Percentiles rank a stretch among this genome's conserved stretches.
These are phyloP conservation scores for Solanum medicagineum DNA, from an alignment of 257 asterid genomes.

Conservation along the genomic window DNA sequence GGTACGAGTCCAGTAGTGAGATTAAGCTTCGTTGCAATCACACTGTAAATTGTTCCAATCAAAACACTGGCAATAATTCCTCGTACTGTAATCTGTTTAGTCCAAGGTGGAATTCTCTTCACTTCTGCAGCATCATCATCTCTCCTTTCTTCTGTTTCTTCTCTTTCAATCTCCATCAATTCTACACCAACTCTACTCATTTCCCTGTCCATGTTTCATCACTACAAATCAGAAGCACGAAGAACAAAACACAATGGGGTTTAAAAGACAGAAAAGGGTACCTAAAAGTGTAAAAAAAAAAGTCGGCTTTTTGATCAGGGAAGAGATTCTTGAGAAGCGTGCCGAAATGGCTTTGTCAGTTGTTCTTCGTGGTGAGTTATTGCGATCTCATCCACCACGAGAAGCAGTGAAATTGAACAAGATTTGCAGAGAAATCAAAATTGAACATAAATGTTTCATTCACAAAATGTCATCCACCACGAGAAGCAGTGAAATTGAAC, in stretches of 20 bases:
- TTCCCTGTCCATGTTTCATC: not conserved
- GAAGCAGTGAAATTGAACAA: not conserved
- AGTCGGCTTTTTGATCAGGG: not conserved
- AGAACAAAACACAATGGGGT: not conserved
- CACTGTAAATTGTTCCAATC: constrained; percentile 15
- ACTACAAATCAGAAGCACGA: not conserved
- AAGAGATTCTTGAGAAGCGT: not conserved
- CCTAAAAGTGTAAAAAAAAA: not conserved
- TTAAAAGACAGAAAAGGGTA: not conserved
- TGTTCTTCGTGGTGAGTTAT: not conserved
- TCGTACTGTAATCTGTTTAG: constrained; percentile 10
- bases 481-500: not conserved
- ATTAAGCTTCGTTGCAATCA: constrained; percentile 11
- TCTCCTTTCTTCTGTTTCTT: constrained; percentile 8
- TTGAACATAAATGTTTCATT: not conserved
- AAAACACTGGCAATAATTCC: constrained; percentile 11
- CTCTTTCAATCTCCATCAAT: not conserved
- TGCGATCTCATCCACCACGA: not conserved
- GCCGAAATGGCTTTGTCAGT: not conserved
- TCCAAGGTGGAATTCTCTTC: constrained; percentile 20
- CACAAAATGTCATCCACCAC: not conserved
- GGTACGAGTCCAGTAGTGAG: constrained; percentile 20
- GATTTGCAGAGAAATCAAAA: not conserved
- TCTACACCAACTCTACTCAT: constrained; percentile 8
- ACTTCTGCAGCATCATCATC: constrained; percentile 5